Conservation (phyloP, 2,329 filamentous ascomycete species). For the Chaetomiaceae sp. region DNA sequence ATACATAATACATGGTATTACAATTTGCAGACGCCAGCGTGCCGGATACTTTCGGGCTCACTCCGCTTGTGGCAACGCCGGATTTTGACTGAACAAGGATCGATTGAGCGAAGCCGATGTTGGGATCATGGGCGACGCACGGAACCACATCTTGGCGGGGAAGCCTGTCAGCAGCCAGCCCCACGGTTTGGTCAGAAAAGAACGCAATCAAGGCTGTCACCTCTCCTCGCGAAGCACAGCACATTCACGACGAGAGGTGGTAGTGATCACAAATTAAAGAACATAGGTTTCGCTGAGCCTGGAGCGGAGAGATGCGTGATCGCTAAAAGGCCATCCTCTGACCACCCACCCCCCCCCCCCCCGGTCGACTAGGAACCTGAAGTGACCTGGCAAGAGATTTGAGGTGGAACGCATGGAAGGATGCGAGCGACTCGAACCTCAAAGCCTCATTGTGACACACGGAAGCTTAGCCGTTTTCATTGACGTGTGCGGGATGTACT, state of each 20-base stretch:
- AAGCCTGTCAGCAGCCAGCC: conserved; percentile 12
- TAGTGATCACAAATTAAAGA: too few relatives aligned
- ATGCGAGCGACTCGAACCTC: neutral
- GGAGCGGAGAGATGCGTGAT: too few relatives aligned
- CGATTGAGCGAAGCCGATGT: neutral
- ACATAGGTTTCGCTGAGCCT: too few relatives aligned
- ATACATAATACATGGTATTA: too few relatives aligned
- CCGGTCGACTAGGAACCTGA: too few relatives aligned
- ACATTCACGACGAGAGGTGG: too few relatives aligned
- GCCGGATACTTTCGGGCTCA: neutral
- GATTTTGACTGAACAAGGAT: neutral
- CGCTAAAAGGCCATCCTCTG: too few relatives aligned
- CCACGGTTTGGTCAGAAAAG: conserved; percentile 1
- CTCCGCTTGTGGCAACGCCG: neutral
- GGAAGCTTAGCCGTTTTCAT: conserved; percentile 22
- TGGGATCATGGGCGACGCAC: neutral
- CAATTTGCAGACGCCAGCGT: too few relatives aligned
- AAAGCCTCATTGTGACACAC: conserved; percentile 23
- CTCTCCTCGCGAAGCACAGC: conserved; percentile 19
- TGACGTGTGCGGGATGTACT: conserved; percentile 16
- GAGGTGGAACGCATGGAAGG: conserved; percentile 1
- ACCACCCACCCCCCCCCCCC: too few relatives aligned
- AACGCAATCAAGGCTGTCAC: conserved; percentile 10
- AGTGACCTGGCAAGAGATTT: neutral
- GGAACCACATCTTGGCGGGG: neutral